A percentile compares a stretch with the other conserved stretches of the same genome.
phyloP scores from a whole-genome alignment of 306 rosid genomes.

The Alnus rubra region DNA sequence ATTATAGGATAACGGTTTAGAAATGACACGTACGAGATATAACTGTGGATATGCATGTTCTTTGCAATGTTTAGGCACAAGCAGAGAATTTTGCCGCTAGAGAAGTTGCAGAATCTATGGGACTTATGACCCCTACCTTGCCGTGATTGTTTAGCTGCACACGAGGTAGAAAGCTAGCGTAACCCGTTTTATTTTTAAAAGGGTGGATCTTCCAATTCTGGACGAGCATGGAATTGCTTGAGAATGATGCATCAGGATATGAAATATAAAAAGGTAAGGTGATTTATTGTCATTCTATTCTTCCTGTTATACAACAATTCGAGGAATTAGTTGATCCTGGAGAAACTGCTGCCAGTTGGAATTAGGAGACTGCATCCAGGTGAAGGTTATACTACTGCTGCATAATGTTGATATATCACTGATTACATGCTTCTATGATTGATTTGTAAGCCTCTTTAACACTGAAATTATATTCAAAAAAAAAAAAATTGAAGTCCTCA shows the following conservation, averaged over 20 bases:
- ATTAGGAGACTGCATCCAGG: constrained; percentile 14
- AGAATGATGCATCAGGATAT: constrained; percentile 23
- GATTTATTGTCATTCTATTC: not conserved
- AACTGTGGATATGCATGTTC: constrained; percentile 18
- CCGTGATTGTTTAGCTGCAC: constrained; percentile 50
- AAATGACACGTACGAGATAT: not conserved
- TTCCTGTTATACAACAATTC: constrained; percentile 4
- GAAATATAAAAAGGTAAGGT: constrained; percentile 17
- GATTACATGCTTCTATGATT: constrained; percentile 21
- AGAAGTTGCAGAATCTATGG: constrained; percentile 92
- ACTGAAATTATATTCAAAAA: constrained; percentile 18
- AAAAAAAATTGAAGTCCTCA: constrained; percentile 10
- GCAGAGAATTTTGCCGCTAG: constrained; percentile 68
- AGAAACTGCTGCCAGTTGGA: constrained; percentile 33
- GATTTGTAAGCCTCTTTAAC: not conserved
- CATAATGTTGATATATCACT: constrained; percentile 3
- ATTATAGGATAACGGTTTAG: not conserved
- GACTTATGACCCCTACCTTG: constrained; percentile 63
- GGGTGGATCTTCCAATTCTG: constrained; percentile 25
- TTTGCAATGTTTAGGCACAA: constrained; percentile 60
- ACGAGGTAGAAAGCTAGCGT: constrained; percentile 3
- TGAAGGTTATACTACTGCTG: not conserved
- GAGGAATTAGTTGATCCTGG: constrained; percentile 15
- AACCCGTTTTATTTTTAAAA: constrained; percentile 23
- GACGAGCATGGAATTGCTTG: constrained; percentile 28